Evolutionary conservation across 768 basidiomycete genomes (phyloP), one percentile per base, ranked within the genome.

Genomic region (Tylopilus sp.): DNA sequence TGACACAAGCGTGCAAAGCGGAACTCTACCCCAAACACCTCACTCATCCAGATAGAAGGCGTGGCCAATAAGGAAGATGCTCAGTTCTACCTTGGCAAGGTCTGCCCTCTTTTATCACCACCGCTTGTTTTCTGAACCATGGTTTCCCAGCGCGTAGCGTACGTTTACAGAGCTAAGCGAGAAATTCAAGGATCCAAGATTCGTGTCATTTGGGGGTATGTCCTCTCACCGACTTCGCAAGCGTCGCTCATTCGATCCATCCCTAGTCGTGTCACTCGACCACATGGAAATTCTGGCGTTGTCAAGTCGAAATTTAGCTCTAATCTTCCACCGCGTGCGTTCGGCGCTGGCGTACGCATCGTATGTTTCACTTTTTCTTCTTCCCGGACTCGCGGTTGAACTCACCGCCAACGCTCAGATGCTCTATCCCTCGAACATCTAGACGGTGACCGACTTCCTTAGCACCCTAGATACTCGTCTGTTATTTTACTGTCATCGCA

Each of bases 1-100:
- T n/a, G 95, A 60, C 92, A 96, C 90, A 98, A 98, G 80, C 92
- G 97, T 60, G 94, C 91, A 57, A 98, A 98, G 80, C 88, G 93
- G 70, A 98, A 98, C 83, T 81, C 89, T 53, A 83, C 87, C 69
- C 94, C 93, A 69, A 96, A 96, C 81, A 97, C 94, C 57, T 92
- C 92, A 50, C 86, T 99, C 65, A 75, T 99, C 67, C 93, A 96
- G 76, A 92, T 99, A 70, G 97, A 99, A 79, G 96, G 96, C 68
- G 94, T 98, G 52, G 83, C 85, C 59, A 86, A 77, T 66, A 91
- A 94, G 76, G 84, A 96, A 77, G 94, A 96, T 69, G 92, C 95
- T 36, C 87, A 92, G 71, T 96, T 94, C 76, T 99, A 99, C 83
- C 85, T 98, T 58, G 97, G 97, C 70, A 99, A 99, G 89, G 93